Conservation (phyloP, 345 rosid genomes). For the Eutrema heterophyllum region DNA sequence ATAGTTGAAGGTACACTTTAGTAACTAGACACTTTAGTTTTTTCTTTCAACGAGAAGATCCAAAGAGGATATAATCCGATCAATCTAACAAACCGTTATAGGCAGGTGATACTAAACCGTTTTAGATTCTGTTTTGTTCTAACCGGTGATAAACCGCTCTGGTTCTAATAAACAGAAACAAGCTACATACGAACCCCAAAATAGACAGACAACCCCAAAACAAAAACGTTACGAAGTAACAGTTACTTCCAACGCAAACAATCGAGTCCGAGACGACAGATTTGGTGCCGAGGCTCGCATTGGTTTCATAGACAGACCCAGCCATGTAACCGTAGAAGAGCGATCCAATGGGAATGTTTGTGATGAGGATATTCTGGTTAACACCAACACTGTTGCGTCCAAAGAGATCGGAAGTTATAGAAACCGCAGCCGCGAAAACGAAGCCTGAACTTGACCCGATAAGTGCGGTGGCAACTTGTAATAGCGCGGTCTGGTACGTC, state of each 20-base stretch:
- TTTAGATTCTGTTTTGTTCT: slow-evolving; percentile 35
- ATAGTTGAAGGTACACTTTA: too few species aligned
- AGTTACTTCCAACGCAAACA: slow-evolving; percentile 73
- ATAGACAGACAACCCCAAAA: slow-evolving; percentile 78
- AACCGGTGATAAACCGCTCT: slow-evolving; percentile 73
- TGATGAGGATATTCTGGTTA: slow-evolving; percentile 85
- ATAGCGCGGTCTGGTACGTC: slow-evolving; percentile 18
- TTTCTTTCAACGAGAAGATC: too few species aligned
- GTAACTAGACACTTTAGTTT: too few species aligned
- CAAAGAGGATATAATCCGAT: not conserved
- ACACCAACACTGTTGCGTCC: slow-evolving; percentile 70
- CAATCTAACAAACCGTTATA: not conserved
- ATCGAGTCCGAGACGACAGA: slow-evolving; percentile 7
- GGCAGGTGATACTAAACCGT: not conserved
- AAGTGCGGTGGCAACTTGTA: slow-evolving; percentile 46
- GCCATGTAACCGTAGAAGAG: slow-evolving; percentile 79
- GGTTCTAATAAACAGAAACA: slow-evolving; percentile 70
- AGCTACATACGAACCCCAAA: slow-evolving; percentile 55
- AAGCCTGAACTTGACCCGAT: slow-evolving; percentile 81
- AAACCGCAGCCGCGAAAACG: slow-evolving; percentile 69
- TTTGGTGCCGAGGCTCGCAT: slow-evolving; percentile 22
- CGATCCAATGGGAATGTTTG: slow-evolving; percentile 83
- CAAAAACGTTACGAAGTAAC: slow-evolving; percentile 72
- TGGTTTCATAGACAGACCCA: slow-evolving; percentile 57
- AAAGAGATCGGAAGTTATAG: slow-evolving; percentile 78